These are phyloP conservation scores for Neopestalotiopsis clavispora DNA, from an alignment of 2,329 filamentous ascomycete species.

Conservation along the genomic window DNA sequence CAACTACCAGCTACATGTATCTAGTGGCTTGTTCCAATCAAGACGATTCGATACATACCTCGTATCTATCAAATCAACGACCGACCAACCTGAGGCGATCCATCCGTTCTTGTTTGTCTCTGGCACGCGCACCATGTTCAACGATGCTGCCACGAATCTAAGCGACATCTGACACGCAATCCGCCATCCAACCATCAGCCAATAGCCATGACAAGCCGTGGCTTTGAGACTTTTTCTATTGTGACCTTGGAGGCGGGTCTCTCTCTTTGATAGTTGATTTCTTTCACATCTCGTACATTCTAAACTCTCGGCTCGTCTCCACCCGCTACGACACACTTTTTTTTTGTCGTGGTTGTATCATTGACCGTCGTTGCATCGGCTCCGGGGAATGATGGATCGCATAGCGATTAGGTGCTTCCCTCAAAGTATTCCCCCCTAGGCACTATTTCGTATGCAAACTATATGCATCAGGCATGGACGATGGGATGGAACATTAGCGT, in stretches of 20 bases:
- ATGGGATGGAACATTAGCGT: conserved; percentile 18
- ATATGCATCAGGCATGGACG: conserved; percentile 12
- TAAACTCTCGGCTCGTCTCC: neutral
- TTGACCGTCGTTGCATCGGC: conserved; percentile 12
- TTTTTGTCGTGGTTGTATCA: neutral
- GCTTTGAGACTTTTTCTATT: neutral
- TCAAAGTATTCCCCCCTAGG: conserved; percentile 11
- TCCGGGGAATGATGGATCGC: conserved; percentile 12
- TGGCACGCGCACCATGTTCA: neutral
- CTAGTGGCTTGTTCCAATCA: neutral
- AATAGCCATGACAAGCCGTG: conserved; percentile 1
- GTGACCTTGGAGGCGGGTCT: neutral
- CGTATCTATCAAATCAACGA: neutral
- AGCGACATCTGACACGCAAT: conserved; percentile 13
- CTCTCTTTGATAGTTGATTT: neutral
- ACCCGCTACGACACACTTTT: neutral
- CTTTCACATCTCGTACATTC: neutral
- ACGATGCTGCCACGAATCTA: conserved; percentile 11
- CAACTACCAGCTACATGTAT: no score
- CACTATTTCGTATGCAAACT: neutral
- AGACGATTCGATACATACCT: neutral
- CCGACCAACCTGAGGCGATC: neutral
- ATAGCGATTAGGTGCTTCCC: no score
- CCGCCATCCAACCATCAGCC: neutral
- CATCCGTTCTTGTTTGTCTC: neutral